Base-by-base conservation (phyloP, 345 rosid species). In the Moricandia moricandioides region DNA sequence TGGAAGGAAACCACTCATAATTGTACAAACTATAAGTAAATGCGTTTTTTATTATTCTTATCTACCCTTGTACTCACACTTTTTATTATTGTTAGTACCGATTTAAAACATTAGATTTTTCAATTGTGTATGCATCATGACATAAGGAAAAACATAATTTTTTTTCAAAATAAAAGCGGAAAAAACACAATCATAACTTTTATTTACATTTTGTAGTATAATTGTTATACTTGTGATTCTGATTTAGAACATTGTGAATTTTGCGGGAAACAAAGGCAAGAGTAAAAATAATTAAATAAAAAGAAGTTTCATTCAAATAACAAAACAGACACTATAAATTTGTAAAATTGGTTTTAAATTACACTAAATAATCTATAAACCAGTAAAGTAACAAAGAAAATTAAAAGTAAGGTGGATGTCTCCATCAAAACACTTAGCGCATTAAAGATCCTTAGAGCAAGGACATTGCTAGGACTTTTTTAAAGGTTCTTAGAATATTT, bases 401-500 rank as follows among this genome's bases (percentile, higher is more conserved):
- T 11, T 26, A 3, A 11, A 30, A 7, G 31, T 40, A 27, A 56
- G 39, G 73, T 77, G 49, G 37, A 59, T 59, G 77, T 71, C 81
- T 9, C 34, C 17, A 27, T 59, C 76, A 77, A 7, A 64, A 55
- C 56, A 77, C 71, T 68, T 49, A 35, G 60, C 71, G 71, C 75
- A 77, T 43, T 77, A 29, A 78, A 16, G 35, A 72, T 21, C 26
- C 77, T 72, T 78, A n/a, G n/a, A n/a, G n/a, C n/a, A n/a, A n/a
- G n/a, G n/a, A n/a, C n/a, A n/a, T n/a, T n/a, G n/a, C n/a, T n/a
- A n/a, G n/a, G n/a, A n/a, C n/a, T n/a, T n/a, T n/a, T n/a, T n/a
- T n/a, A n/a, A n/a, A n/a, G n/a, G n/a, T n/a, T n/a, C n/a, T n/a
- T n/a, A n/a, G n/a, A n/a, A n/a, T n/a, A n/a, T n/a, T n/a, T n/a